phyloP scores from a whole-genome alignment of 1,284 basidiomycete genomes.

The Singerocomus inundabilis region DNA sequence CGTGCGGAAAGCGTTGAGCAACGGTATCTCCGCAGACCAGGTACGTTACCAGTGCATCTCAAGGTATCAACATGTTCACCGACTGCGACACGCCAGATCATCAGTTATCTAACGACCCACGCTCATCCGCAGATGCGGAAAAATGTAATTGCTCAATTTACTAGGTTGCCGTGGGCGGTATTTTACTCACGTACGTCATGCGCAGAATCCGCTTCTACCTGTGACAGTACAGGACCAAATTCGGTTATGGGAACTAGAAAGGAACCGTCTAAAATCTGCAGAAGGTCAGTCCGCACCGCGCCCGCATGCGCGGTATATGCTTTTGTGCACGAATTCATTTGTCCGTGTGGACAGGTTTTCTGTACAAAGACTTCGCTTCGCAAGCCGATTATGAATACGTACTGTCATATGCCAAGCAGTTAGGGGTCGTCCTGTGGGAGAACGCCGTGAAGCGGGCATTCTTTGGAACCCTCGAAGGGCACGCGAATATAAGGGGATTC shows the following conservation, averaged over 20 bases:
- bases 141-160: constrained; percentile 55
- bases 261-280: constrained; percentile 84
- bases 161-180: constrained; percentile 5
- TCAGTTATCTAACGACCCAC: constrained; percentile 91
- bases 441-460: constrained; percentile 69
- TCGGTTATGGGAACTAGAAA: constrained; percentile 95
- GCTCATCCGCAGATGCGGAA: constrained; percentile 98
- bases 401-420: constrained; percentile 79
- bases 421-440: constrained; percentile 83
- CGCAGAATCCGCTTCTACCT: constrained; percentile 83
- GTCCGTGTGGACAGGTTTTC: constrained; percentile 57
- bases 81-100: constrained; percentile 61
- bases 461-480: constrained; percentile 81
- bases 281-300: constrained; percentile 58
- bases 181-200: constrained; percentile 19
- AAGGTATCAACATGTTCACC: constrained; percentile 11
- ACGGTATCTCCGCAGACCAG: constrained; percentile 97
- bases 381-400: constrained; percentile 87
- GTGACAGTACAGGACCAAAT: constrained; percentile 99
- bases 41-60: constrained; percentile 42
- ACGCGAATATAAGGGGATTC: constrained; percentile 75
- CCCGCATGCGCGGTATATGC: constrained; percentile 17
- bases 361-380: constrained; percentile 87
- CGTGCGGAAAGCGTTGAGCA: constrained; percentile 89
- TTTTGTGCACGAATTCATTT: constrained; percentile 11